Base-by-base conservation (phyloP, 306 rosid species). In the Vicia villosa region DNA sequence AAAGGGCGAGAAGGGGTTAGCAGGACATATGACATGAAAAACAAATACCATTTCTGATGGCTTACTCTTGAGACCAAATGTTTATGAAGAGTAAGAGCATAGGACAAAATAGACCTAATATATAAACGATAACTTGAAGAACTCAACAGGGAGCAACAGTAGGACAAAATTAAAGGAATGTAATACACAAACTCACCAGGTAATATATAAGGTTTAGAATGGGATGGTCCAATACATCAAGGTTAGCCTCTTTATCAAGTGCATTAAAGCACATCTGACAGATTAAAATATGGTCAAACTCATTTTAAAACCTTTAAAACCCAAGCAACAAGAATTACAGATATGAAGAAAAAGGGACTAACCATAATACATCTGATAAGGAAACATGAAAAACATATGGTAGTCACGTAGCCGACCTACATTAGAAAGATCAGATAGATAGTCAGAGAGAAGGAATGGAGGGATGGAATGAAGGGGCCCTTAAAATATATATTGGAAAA, bases 351-450 rank as follows among this genome's bases (percentile, higher is more conserved):
- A 55, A 80, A 77, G 66, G 49, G 22, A 73, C 97, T 88, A 59
- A 94, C 99, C 97, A 94, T 94, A 47, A 94, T 68, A 63, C 97
- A 88, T 87, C 99, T 86, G 80, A 89, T 76, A 50, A 94, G 96
- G 90, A 94, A 94, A 79, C 99, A 94, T 41, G 87, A 60, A 86
- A 94, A 94, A 66, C 99, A 94, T 74, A 94, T 91, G 65, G 97
- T 90, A 55, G 99, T 94, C 85, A 94, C 99, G 11, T 94, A 94
- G 82, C 99, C 96, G 77, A 94, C 99, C 99, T 94, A 88, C 64
- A 76, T 49, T 71, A 69, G 55, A 78, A 49, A 69, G 78, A 72
- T 28, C 26, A 80, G 46, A 14, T 46, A 63, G 20, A 9, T 21
- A 55, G 57, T 56, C 10, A 1, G 24, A 36, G 14, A 7, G 8